Conservation (phyloP, 2,329 filamentous ascomycete genomes). For the Phyllosticta citribraziliensis region DNA sequence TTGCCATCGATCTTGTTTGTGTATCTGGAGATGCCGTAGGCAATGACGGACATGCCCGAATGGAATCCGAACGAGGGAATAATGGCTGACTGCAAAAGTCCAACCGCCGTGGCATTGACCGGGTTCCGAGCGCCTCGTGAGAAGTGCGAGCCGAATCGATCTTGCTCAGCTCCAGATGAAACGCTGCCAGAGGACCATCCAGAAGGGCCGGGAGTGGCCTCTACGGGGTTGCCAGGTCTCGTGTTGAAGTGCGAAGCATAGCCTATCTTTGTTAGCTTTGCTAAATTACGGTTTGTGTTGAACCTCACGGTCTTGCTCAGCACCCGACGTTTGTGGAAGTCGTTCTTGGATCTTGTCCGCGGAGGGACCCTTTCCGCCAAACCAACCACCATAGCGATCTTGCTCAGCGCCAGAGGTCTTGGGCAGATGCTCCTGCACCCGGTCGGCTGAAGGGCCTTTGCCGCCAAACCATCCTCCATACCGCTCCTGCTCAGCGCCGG, state of each 20-base stretch:
- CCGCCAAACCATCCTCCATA: neutral
- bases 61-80: slow-evolving; percentile 47
- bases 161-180: slow-evolving; percentile 9
- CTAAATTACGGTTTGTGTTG: neutral
- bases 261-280: neutral
- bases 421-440: neutral
- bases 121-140: neutral
- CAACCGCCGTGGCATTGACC: slow-evolving; percentile 26
- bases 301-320: slow-evolving; percentile 5
- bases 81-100: slow-evolving; percentile 44
- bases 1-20: slow-evolving; percentile 50
- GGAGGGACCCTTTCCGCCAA: slow-evolving; percentile 1
- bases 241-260: slow-evolving; percentile 6
- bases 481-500: neutral
- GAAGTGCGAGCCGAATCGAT: slow-evolving; percentile 7
- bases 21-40: slow-evolving; percentile 42
- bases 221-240: slow-evolving; percentile 2
- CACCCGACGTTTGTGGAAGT: slow-evolving; percentile 1
- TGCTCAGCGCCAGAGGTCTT: slow-evolving; percentile 1
- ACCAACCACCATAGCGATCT: slow-evolving; percentile 3
- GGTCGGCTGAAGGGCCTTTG: neutral
- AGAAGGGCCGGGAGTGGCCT: neutral
- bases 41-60: slow-evolving; percentile 40
- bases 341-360: neutral
- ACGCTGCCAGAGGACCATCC: neutral